Evolutionary conservation across 2,329 filamentous ascomycete species (phyloP), one percentile per base, ranked within the genome.

Genomic region (Helicocarpus griseus): DNA sequence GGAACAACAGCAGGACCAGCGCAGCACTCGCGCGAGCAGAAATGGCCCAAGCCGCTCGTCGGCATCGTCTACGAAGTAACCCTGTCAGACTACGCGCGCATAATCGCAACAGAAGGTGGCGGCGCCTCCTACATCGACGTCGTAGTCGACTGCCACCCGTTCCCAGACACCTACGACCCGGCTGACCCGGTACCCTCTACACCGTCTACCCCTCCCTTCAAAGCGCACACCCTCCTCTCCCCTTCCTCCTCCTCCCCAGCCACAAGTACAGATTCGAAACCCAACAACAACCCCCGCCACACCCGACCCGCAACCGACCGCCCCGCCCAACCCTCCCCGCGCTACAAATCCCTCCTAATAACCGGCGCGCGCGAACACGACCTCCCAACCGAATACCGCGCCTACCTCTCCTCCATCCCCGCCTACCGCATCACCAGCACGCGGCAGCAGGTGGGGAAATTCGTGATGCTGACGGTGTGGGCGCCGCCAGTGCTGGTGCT

Each of bases 61-160:
- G 93, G 93, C 22, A 89, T 95, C 14, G 93, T 97, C 3, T 98
- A 98, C 72, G 90, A 97, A 71, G 88, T 97, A 28, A 95, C 89
- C 0, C 73, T 77, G 17, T 69, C 78, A 40, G 93, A 98, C 71
- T 98, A 87, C 65, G 78, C 83, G 5, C 86, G 80, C 54, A 95
- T 98, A 59, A 85, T 97, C 54, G 84, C 84, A 4, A 96, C 90
- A 4, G 93, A 98, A 67, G 91, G 91, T 48, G 90, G 87, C 29
- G 90, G 90, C 17, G 72, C 82, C 2, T 79, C 83, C n/a, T 98
- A 98, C 72, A 75, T 84, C 52, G 89, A 97, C 64, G 81, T 95
- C 9, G 64, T 88, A 0, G 82, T 95, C 11, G 81, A 85, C 26
- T 96, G 91, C 68, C 75, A 88, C 56, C 76, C 83, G 0, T 77